Conservation (phyloP, 2,329 filamentous ascomycete species). For the Fusarium lateritium region DNA sequence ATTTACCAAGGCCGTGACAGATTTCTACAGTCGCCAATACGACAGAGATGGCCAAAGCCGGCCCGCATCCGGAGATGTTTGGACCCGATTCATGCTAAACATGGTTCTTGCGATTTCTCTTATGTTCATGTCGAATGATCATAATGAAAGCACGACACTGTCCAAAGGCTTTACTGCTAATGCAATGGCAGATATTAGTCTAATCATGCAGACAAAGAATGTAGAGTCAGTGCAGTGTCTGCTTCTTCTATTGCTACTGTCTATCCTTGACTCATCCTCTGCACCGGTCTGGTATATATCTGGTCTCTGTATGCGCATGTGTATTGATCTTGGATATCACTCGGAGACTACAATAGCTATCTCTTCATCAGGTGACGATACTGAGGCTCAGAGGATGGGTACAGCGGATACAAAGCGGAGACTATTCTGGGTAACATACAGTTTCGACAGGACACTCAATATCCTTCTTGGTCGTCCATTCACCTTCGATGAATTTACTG, state of each 20-base stretch:
- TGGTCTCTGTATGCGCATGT: slow-evolving; percentile 23
- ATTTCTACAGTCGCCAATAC: slow-evolving; percentile 1
- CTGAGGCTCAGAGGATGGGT: fast-evolving
- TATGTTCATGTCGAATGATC: slow-evolving; percentile 7
- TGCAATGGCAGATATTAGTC: slow-evolving; percentile 1
- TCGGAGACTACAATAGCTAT: slow-evolving; percentile 10
- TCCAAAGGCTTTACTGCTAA: slow-evolving; percentile 17
- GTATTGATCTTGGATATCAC: slow-evolving; percentile 21
- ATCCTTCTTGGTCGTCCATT: slow-evolving; percentile 17
- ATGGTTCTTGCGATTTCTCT: slow-evolving; percentile 21
- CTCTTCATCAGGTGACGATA: neutral
- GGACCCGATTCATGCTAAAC: slow-evolving; percentile 23
- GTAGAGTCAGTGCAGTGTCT: slow-evolving; percentile 20
- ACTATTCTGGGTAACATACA: slow-evolving; percentile 16
- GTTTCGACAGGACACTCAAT: slow-evolving; percentile 17
- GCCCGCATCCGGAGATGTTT: neutral
- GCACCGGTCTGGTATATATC: slow-evolving; percentile 29
- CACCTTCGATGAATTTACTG: slow-evolving; percentile 16
- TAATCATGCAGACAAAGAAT: slow-evolving; percentile 25
- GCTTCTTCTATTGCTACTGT: slow-evolving; percentile 1
- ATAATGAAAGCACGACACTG: slow-evolving; percentile 7
- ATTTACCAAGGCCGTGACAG: neutral
- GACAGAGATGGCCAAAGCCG: neutral
- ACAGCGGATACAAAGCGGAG: slow-evolving; percentile 13
- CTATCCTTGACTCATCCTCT: slow-evolving; percentile 13